Evolutionary conservation across 768 basidiomycete species (phyloP), one percentile per base, ranked within the genome.

Genomic region (Suillus decipiens): DNA sequence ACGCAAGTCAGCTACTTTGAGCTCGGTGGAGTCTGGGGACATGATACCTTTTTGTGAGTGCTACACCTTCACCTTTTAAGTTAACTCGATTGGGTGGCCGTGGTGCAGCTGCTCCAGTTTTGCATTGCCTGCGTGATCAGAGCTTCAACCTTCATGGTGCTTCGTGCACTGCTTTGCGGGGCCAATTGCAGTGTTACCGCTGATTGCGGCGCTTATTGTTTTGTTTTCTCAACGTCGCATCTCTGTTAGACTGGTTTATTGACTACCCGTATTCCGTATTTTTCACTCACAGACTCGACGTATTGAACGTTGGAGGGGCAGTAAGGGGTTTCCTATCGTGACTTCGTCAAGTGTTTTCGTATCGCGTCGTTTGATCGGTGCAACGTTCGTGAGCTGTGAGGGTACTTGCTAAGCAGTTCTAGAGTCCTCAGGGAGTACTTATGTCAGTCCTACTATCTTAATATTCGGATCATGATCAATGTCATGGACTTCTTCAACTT

Each of bases 11-110:
- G 92, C 64, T 99, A 98, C 76, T 99, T 96, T 73, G 97, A 99
- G 77, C 84, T 99, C 2, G 96, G 96, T 33, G 96, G 96, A 10
- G 96, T 99, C n/a, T 99, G 95, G 96, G 97, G 97, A 1, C 96
- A 99, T 71, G 96, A 99, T 77, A 98, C 95, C 24, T 98, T 98
- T 79, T 79, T 99, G 87, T 90, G 70, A 83, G 89, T 85, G 2
- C 24, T 17, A 9, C 59, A 64, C 42, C 58, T 43, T 64, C 41
- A n/a, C 50, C 24, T 54, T 17, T 22, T 56, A 43, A 48, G 51
- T 56, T 56, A 12, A 22, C 34, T 36, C 15, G 53, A 24, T 57
- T 37, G 17, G 17, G 28, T 41, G 55, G 55, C 51, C 10, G 19
- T n/a, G 31, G 19, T 19, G 31, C 33, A 19, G 50, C 59, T 56